These are phyloP conservation scores for Gymnopilus dilepis DNA, from an alignment of 768 basidiomycete species.

Conservation along the genomic window DNA sequence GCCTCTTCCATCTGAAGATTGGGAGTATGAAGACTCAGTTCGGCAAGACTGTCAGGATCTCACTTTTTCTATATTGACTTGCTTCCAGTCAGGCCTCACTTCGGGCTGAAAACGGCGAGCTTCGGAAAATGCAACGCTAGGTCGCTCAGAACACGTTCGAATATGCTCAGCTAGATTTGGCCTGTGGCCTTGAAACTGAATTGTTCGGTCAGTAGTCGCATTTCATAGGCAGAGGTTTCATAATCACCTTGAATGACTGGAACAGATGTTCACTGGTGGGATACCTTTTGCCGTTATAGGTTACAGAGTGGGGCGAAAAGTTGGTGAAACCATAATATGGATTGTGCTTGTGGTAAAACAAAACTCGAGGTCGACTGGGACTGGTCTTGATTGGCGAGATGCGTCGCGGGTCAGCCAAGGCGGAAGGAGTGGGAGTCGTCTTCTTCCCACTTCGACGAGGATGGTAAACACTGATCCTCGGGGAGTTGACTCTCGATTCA, in stretches of 20 bases:
- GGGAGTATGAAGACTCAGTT: background rate
- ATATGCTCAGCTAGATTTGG: constrained; percentile 74
- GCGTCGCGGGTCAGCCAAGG: constrained; percentile 18
- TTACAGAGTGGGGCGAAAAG: constrained; percentile 69
- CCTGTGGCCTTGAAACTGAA: constrained; percentile 61
- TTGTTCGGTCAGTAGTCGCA: constrained; percentile 6
- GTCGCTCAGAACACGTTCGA: constrained; percentile 63
- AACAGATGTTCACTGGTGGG: constrained; percentile 82
- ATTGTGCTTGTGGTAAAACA: constrained; percentile 68
- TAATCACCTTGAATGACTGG: constrained; percentile 71
- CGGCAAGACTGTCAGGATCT: background rate
- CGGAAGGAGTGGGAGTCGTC: constrained; percentile 22
- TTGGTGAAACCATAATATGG: constrained; percentile 78
- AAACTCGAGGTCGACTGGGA: constrained; percentile 43
- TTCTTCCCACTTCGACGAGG: constrained; percentile 32
- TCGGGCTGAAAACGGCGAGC: constrained; percentile 67
- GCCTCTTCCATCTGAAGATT: constrained; percentile 64
- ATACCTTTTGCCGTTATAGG: constrained; percentile 66
- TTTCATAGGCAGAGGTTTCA: background rate
- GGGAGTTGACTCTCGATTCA: constrained; percentile 20
- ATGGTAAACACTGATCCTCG: constrained; percentile 29
- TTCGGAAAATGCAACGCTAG: constrained; percentile 69
- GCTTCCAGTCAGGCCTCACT: constrained; percentile 70
- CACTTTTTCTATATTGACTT: constrained; percentile 71
- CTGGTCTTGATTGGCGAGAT: constrained; percentile 18